Base-by-base conservation (phyloP, 768 basidiomycete species). In the Mycena vulgaris region DNA sequence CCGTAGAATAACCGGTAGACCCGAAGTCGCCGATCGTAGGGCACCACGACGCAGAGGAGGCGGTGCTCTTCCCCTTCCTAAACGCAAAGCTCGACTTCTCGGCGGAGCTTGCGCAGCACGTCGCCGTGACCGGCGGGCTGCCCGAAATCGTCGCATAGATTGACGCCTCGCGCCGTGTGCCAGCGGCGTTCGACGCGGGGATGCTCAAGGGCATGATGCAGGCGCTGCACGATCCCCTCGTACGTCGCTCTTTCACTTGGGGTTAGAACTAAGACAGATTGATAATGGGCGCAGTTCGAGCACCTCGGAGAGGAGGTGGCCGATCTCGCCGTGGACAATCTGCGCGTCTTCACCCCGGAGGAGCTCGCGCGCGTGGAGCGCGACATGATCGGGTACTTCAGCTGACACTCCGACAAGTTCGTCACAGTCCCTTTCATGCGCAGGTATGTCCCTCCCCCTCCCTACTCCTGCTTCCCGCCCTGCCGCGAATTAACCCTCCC, bases 371-470 rank as follows among this genome's bases (percentile, higher is more conserved):
- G 23, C 7, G n/a, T 48, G 21, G 47, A 48, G 23, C 21, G 47
- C 9, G 49, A 51, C 49, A 51, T 51, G 49, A 51, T 51, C 21
- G 49, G 27, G 14, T 51, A 51, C 49, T 51, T 51, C 49, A 30
- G 5, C 49, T 28, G 27, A 11, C 49, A 51, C 16, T 51, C 49
- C 7, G 49, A 47, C n/a, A 51, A 51, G 14, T 51, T 16, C 49
- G n/a, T 51, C 28, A 51, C 49, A 27, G 27, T 51, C 27, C 49
- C 49, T 7, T 51, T 51, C 16, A 51, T 51, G 49, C 49, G 49
- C 2, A 28, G 25, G 49, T 28, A 7, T 5, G 47, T 48, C 25
- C 47, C n/a, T 7, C 4, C 25, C 16, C 8, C 23, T 25, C 35
- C 35, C 14, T 14, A 37, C 35, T 37, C 35, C 5, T 48, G 3